A percentile compares a stretch with the other conserved stretches of the same genome.
Evolutionary conservation across 805 yeast species (phyloP).

Genomic region (Candida succiphila): DNA sequence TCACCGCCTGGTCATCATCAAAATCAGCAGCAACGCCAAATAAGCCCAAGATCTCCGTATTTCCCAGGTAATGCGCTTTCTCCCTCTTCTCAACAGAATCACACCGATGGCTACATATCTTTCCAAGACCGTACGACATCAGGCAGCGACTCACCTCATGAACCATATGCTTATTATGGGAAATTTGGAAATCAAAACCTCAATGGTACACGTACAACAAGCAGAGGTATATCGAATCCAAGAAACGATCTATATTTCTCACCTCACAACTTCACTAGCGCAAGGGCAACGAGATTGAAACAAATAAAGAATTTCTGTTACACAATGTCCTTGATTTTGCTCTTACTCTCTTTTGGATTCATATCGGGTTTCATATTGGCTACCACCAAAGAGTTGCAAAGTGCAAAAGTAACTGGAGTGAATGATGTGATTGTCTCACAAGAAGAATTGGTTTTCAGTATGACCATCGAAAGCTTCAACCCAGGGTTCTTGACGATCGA

Average conservation of each 20-base stretch:
- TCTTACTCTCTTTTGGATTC: constrained; percentile 64
- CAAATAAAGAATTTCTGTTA: constrained; percentile 27
- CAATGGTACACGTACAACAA: too few species aligned
- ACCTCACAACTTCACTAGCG: constrained; percentile 27
- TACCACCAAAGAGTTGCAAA: constrained; percentile 71
- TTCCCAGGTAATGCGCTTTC: too few species aligned
- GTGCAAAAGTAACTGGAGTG: constrained; percentile 50
- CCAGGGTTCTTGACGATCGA: constrained; percentile 74
- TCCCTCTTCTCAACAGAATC: too few species aligned
- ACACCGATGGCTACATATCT: too few species aligned
- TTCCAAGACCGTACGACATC: too few species aligned
- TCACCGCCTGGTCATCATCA: too few species aligned
- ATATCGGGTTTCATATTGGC: constrained; percentile 78
- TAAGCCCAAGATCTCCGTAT: too few species aligned
- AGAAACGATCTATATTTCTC: constrained; percentile 20
- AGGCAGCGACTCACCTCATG: too few species aligned
- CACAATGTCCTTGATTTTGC: constrained; percentile 32
- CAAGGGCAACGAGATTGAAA: constrained; percentile 17
- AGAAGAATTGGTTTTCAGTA: constrained; percentile 76
- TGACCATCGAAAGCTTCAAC: constrained; percentile 71
- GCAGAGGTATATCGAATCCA: too few species aligned
- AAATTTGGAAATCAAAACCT: too few species aligned
- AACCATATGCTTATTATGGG: too few species aligned
- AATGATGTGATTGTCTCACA: constrained; percentile 68
- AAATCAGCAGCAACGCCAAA: too few species aligned